These are phyloP conservation scores for Macaranga tanarius DNA, from an alignment of 441 rosid genomes.

Conservation along the genomic window DNA sequence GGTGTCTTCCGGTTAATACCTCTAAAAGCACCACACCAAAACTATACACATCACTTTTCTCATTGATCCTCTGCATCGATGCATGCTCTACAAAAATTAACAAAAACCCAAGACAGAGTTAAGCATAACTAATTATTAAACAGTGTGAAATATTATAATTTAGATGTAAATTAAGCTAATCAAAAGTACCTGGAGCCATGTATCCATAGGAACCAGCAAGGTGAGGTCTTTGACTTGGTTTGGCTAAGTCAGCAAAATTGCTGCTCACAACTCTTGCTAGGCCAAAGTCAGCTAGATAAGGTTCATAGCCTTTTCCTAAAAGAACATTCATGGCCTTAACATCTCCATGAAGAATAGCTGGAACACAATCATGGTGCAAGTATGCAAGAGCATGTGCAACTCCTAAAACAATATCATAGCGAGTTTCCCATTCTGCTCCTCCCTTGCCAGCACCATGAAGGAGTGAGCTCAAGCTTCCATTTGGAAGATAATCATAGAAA, in stretches of 20 bases:
- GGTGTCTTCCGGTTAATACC: constrained; percentile 86
- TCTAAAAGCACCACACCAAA: constrained; percentile 79
- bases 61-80: constrained; percentile 66
- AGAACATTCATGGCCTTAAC: constrained; percentile 92
- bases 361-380: constrained; percentile 84
- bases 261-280: constrained; percentile 55
- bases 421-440: constrained; percentile 82
- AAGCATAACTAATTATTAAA: constrained; percentile 4
- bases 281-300: constrained; percentile 91
- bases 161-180: background rate
- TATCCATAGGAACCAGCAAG: constrained; percentile 95
- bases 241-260: constrained; percentile 34
- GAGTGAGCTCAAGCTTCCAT: constrained; percentile 89
- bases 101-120: background rate
- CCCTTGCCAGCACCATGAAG: constrained; percentile 78
- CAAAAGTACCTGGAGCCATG: constrained; percentile 83
- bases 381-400: constrained; percentile 89
- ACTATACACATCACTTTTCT: constrained; percentile 90
- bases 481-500: constrained; percentile 88
- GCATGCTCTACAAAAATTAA: constrained; percentile 64
- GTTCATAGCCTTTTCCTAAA: constrained; percentile 60
- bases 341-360: constrained; percentile 88
- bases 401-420: constrained; percentile 68
- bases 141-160: background rate
- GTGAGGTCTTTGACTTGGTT: constrained; percentile 58